Conservation (phyloP, 2,329 filamentous ascomycete species). For the Alternaria sp. region DNA sequence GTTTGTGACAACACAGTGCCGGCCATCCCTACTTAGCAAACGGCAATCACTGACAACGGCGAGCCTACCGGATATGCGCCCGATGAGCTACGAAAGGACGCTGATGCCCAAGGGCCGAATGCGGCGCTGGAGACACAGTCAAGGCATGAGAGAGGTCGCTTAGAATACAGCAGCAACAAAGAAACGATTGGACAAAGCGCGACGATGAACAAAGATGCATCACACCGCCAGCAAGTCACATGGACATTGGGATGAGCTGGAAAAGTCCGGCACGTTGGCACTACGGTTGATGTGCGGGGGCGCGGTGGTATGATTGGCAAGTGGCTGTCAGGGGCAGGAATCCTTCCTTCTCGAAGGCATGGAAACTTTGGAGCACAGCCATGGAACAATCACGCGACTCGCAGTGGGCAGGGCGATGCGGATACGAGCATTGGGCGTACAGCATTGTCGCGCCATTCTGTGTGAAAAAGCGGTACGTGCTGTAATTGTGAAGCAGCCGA, state of each 20-base stretch:
- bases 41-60: constrained; percentile 6
- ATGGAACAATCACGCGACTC: constrained; percentile 39
- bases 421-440: constrained; percentile 8
- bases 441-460: constrained; percentile 13
- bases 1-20: constrained; percentile 9
- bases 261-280: constrained; percentile 13
- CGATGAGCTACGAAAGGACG: constrained; percentile 6
- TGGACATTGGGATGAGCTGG: constrained; percentile 27
- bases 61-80: background rate
- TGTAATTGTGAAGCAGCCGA: constrained; percentile 16
- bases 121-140: constrained; percentile 3
- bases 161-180: constrained; percentile 9
- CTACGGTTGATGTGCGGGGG: constrained; percentile 31
- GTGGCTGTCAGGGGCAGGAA: constrained; percentile 32
- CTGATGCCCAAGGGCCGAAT: constrained; percentile 11
- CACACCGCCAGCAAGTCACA: constrained; percentile 48
- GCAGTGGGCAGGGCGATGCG: constrained; percentile 11
- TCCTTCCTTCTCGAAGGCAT: constrained; percentile 40
- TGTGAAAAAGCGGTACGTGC: background rate
- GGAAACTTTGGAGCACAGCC: constrained; percentile 13
- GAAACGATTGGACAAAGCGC: constrained; percentile 28
- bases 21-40: constrained; percentile 20
- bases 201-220: constrained; percentile 17
- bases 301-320: constrained; percentile 35
- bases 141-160: constrained; percentile 9